Percentiles rank a stretch among this genome's conserved stretches.
Conservation (phyloP, 1,284 basidiomycete genomes). For the Rhizoctonia solani region DNA sequence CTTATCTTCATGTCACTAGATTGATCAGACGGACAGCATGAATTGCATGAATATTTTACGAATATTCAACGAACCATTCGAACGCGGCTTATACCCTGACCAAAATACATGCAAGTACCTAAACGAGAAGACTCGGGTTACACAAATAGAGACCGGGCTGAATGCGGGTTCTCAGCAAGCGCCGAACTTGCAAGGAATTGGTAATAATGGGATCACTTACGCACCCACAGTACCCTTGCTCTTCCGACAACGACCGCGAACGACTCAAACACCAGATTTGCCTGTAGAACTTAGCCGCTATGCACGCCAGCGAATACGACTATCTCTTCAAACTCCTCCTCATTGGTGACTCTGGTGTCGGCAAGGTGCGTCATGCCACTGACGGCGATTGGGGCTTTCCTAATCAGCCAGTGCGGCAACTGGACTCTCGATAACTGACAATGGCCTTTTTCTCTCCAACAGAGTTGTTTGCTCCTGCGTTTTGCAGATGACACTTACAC, state of each 20-base stretch:
- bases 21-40: no score
- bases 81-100: no score
- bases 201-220: conserved; percentile 18
- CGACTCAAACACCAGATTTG: not conserved
- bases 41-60: no score
- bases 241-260: conserved; percentile 19
- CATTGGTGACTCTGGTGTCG: conserved; percentile 90
- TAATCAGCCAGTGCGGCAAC: conserved; percentile 12
- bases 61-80: no score
- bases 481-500: conserved; percentile 99
- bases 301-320: conserved; percentile 95
- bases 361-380: conserved; percentile 66
- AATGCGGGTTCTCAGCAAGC: no score
- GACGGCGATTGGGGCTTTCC: not conserved
- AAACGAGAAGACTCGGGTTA: no score
- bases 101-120: no score
- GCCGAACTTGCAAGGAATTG: conserved; percentile 6
- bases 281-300: conserved; percentile 43
- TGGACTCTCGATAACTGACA: not conserved
- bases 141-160: no score
- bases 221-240: conserved; percentile 27
- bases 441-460: conserved; percentile 42
- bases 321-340: conserved; percentile 92
- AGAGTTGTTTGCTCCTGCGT: conserved; percentile 97
- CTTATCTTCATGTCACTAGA: no score